phyloP scores from a whole-genome alignment of 192 early-diverging fungal species.

The Dissophora globulifera region DNA sequence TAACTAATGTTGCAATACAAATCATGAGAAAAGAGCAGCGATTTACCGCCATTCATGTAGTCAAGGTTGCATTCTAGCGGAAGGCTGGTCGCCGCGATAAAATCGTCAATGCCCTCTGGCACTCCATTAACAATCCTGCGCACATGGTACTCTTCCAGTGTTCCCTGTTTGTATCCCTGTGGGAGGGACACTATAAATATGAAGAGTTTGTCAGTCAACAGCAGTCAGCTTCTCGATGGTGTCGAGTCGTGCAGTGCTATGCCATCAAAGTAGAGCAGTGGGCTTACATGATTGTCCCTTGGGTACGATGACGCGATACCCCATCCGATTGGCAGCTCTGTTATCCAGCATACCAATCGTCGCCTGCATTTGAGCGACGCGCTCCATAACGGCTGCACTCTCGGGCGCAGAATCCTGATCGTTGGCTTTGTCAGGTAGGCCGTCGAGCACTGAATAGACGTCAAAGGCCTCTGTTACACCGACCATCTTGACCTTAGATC shows the following conservation, averaged over 20 bases:
- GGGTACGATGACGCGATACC: conserved; percentile 37
- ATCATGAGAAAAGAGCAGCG: too few species aligned
- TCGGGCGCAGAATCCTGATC: not conserved
- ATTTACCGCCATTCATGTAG: conserved; percentile 85
- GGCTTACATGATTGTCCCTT: conserved; percentile 44
- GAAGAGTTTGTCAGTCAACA: not conserved
- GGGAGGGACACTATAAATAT: conserved; percentile 57
- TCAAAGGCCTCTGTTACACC: conserved; percentile 71
- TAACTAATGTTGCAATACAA: too few species aligned
- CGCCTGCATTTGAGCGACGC: conserved; percentile 29
- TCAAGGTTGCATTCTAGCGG: conserved; percentile 95
- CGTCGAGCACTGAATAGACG: conserved; percentile 85
- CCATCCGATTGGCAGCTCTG: conserved; percentile 28
- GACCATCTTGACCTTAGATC: conserved; percentile 77
- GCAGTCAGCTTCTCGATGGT: too few species aligned
- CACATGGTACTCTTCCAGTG: conserved; percentile 71
- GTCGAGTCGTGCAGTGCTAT: too few species aligned
- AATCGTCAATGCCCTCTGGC: conserved; percentile 89
- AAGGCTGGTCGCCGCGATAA: conserved; percentile 73
- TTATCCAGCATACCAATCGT: conserved; percentile 27
- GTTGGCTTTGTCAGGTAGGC: conserved; percentile 50
- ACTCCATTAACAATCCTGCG: conserved; percentile 87
- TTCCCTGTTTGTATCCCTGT: conserved; percentile 61
- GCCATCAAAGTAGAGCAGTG: too few species aligned
- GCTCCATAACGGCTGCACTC: conserved; percentile 23